Evolutionary conservation across 371 early-diverging fungal species (phyloP), one percentile per base, ranked within the genome.

Genomic region (Massospora cicadina): DNA sequence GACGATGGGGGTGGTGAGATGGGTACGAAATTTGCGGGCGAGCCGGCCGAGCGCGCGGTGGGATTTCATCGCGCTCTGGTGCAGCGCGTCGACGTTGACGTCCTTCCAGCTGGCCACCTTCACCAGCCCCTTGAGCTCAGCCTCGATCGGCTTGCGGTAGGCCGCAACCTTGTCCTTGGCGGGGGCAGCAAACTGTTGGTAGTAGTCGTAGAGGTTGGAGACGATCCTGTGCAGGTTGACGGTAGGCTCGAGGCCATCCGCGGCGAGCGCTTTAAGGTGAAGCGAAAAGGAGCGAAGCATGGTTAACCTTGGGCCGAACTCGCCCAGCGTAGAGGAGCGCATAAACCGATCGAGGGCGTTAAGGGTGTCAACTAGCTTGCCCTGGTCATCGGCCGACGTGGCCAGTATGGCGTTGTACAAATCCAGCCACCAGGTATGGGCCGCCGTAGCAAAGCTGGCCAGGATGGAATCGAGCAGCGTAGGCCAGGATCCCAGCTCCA

Each of bases 101-200:
- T 98, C 98, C 74, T 93, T 92, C 95, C 96, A 98, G 55, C 81
- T 86, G 13, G 96, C 95, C 66, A 98, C 87, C 74, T 89, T 88
- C 58, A 95, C 95, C 69, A 86, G 91, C 63, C 92, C 90, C 65
- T 86, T 82, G 68, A 98, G 79, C 33, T 98, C 93, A 67, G 86
- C 89, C 57, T 84, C 81, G 53, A 96, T 86, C 2, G 93, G 86
- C 65, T 84, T 80, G 65, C 85, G 81, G 23, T 78, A 67, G 26
- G 76, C 71, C 10, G 75, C 73, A 28, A 92, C 67, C 29, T 78
- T 77, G 10, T 72, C 71, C 3, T 79, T 72, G 10, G 88, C 79
- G 30, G 71, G 73, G 2, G 74, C 71, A 24, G 71, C 65, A 71
- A 89, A 96, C 71, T 91, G 91, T 33, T 68, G 54, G 67, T 93